phyloP scores from a whole-genome alignment of 805 yeast genomes.

The Candida maltosa region DNA sequence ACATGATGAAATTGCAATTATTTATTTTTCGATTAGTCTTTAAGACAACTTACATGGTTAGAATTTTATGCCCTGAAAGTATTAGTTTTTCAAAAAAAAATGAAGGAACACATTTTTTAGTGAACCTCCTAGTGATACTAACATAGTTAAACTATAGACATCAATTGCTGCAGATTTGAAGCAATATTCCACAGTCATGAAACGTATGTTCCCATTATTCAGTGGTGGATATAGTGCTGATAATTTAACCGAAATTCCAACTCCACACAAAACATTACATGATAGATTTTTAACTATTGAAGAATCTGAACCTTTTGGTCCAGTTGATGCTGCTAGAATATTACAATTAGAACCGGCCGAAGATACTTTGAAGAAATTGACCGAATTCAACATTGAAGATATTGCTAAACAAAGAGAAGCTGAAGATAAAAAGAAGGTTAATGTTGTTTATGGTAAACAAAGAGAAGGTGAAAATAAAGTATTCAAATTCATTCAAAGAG shows the following conservation, averaged over 20 bases:
- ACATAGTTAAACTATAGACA: conserved; percentile 33
- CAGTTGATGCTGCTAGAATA: conserved; percentile 87
- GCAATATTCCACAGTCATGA: conserved; percentile 60
- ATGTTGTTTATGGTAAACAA: conserved; percentile 50
- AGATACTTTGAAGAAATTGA: conserved; percentile 65
- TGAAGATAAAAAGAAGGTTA: conserved; percentile 18
- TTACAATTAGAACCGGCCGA: conserved; percentile 87
- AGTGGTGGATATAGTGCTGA: conserved; percentile 46
- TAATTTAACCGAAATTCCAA: conserved; percentile 90
- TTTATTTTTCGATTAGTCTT: conserved; percentile 73
- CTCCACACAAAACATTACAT: conserved; percentile 75
- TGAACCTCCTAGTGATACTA: too few relatives aligned
- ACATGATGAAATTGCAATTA: conserved; percentile 45
- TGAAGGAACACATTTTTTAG: background rate
- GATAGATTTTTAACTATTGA: conserved; percentile 87
- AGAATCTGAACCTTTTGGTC: conserved; percentile 94
- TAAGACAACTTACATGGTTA: conserved; percentile 64
- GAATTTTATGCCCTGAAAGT: conserved; percentile 17
- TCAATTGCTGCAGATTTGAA: conserved; percentile 53
- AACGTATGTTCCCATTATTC: conserved; percentile 79
- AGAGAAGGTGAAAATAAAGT: conserved; percentile 66
- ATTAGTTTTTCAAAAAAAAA: conserved; percentile 13
- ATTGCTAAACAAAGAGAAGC: conserved; percentile 13
- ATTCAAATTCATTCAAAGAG: conserved; percentile 73
- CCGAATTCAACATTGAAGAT: conserved; percentile 34